Conservation (phyloP, 2,329 filamentous ascomycete species). For the Pseudopyricularia javanii region DNA sequence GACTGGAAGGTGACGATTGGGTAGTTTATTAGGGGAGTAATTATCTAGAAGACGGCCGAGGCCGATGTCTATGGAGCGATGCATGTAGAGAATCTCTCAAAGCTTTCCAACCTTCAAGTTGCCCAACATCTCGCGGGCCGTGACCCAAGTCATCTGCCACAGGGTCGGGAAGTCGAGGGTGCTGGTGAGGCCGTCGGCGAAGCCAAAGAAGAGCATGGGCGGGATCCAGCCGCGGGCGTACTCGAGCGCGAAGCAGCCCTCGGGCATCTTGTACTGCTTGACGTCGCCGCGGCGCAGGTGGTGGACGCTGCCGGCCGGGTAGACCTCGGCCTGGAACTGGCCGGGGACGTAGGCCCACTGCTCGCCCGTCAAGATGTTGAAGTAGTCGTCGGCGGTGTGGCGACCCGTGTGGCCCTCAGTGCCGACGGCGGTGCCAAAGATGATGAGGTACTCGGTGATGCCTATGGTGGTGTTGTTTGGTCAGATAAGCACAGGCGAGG, state of each 20-base stretch:
- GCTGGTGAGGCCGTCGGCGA: constrained; percentile 66
- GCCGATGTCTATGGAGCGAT: too few relatives aligned
- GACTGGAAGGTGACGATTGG: constrained; percentile 36
- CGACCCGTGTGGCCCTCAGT: constrained; percentile 82
- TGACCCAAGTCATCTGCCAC: constrained; percentile 66
- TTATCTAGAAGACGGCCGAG: constrained; percentile 3
- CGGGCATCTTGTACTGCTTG: constrained; percentile 77
- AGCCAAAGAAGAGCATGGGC: constrained; percentile 84
- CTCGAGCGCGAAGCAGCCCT: constrained; percentile 68
- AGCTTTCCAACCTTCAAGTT: constrained; percentile 65
- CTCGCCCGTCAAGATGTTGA: constrained; percentile 73
- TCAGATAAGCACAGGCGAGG: not conserved
- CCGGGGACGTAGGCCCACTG: constrained; percentile 66
- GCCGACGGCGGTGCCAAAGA: constrained; percentile 73
- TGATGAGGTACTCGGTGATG: constrained; percentile 81
- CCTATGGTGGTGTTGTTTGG: constrained; percentile 24
- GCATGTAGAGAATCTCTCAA: constrained; percentile 22
- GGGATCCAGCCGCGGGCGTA: constrained; percentile 85
- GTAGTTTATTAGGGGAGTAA: constrained; percentile 7
- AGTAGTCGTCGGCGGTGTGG: constrained; percentile 90
- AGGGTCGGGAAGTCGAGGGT: constrained; percentile 79
- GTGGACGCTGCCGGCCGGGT: constrained; percentile 57
- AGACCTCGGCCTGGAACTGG: constrained; percentile 55
- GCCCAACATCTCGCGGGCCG: constrained; percentile 61
- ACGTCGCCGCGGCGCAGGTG: constrained; percentile 58